Evolutionary conservation across 2,329 filamentous ascomycete species (phyloP).

Genomic region (Diaporthe ampelina): DNA sequence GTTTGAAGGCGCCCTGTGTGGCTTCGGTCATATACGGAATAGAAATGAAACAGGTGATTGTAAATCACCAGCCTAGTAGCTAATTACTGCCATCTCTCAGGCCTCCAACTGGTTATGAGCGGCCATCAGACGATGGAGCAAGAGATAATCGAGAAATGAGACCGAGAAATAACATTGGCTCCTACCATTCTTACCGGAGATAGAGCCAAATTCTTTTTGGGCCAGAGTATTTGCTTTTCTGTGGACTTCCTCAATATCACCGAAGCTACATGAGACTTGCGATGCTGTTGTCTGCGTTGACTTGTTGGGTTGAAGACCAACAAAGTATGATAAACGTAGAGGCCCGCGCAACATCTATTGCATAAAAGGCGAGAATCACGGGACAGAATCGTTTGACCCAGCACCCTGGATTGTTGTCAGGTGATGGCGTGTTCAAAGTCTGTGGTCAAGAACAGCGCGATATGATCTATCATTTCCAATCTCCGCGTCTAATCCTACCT

Average conservation of each 20-base stretch:
- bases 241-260: not conserved
- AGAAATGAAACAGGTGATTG: too few relatives aligned
- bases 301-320: not conserved
- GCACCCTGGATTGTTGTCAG: not conserved
- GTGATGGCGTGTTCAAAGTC: not conserved
- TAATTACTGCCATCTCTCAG: too few relatives aligned
- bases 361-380: not conserved
- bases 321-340: not conserved
- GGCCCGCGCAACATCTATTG: not conserved
- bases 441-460: not conserved
- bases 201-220: too few relatives aligned
- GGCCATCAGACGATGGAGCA: too few relatives aligned
- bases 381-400: not conserved
- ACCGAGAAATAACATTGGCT: too few relatives aligned
- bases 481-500: not conserved
- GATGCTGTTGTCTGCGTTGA: not conserved
- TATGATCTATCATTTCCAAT: conserved; percentile 3
- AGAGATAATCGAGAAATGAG: too few relatives aligned
- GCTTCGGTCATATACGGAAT: too few relatives aligned
- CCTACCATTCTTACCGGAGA: too few relatives aligned
- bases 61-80: too few relatives aligned
- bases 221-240: too few relatives aligned
- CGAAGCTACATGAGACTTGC: not conserved
- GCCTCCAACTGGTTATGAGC: too few relatives aligned
- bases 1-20: too few relatives aligned